A percentile compares a stretch with the other conserved stretches of the same genome.
Conservation (phyloP, 495 filamentous ascomycete genomes). For the Penicillium simplicissimum region DNA sequence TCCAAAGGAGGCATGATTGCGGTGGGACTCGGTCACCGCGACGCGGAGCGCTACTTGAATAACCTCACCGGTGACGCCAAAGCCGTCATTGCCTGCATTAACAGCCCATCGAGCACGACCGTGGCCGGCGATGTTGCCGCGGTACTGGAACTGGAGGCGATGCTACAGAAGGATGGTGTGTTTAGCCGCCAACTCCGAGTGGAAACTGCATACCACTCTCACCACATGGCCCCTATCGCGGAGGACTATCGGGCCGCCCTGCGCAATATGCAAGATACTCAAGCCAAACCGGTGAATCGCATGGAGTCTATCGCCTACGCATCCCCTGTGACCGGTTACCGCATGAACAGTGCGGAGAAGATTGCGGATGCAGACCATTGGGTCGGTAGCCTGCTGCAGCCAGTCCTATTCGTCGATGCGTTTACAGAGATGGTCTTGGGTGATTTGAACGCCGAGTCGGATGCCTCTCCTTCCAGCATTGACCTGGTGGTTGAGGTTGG, state of each 20-base stretch:
- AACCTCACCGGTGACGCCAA: slow-evolving; percentile 2
- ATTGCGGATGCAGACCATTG: slow-evolving; percentile 3
- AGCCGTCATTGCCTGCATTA: slow-evolving; percentile 31
- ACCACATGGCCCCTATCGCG: slow-evolving; percentile 25
- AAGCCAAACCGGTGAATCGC: not conserved
- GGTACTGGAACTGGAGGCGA: slow-evolving; percentile 10
- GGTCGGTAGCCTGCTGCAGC: slow-evolving; percentile 2
- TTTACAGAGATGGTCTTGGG: slow-evolving; percentile 3
- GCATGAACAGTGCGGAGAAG: not conserved
- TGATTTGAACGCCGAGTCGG: not conserved
- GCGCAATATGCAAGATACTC: not conserved
- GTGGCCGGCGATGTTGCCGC: slow-evolving; percentile 28
- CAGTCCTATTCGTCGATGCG: not conserved
- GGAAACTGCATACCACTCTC: slow-evolving; percentile 35
- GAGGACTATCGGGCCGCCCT: slow-evolving; percentile 6
- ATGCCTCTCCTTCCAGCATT: not conserved
- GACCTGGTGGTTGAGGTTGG: slow-evolving; percentile 49
- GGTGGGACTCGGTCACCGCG: slow-evolving; percentile 17
- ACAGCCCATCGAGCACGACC: slow-evolving; percentile 34
- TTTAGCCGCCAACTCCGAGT: slow-evolving; percentile 30
- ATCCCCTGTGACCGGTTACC: slow-evolving; percentile 4
- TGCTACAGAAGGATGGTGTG: slow-evolving; percentile 2
- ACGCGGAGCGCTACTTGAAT: slow-evolving; percentile 5
- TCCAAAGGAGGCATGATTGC: slow-evolving; percentile 33
- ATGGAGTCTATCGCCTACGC: not conserved